phyloP scores from a whole-genome alignment of 1,284 basidiomycete genomes.

The Amylostereum chailletii region DNA sequence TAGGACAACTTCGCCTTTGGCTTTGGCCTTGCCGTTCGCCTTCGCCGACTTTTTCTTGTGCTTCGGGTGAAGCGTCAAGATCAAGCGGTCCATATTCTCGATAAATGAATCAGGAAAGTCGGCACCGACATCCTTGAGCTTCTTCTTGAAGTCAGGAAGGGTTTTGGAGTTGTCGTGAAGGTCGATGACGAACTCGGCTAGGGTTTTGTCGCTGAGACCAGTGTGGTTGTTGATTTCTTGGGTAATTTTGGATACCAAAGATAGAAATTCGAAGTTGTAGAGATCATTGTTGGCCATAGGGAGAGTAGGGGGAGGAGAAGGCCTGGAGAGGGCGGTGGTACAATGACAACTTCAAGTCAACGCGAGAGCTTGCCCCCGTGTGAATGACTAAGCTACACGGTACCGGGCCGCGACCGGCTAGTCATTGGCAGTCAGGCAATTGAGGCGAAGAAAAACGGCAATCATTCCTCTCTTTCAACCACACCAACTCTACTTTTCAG shows the following conservation, averaged over 20 bases:
- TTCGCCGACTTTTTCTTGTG: constrained; percentile 72
- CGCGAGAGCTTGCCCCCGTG: too few species aligned
- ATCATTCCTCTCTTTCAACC: too few species aligned
- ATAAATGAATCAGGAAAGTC: constrained; percentile 87
- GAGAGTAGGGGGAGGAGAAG: constrained; percentile 5
- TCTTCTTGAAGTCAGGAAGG: constrained; percentile 72
- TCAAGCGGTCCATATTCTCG: constrained; percentile 89
- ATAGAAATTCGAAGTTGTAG: constrained; percentile 86
- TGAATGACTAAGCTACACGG: too few species aligned
- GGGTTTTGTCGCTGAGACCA: constrained; percentile 80
- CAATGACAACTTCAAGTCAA: too few species aligned
- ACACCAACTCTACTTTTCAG: too few species aligned
- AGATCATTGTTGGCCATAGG: constrained; percentile 68
- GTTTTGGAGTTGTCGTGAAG: constrained; percentile 83
- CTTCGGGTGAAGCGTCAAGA: constrained; percentile 92
- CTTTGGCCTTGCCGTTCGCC: constrained; percentile 22
- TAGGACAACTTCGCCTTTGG: constrained; percentile 23
- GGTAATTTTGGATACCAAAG: constrained; percentile 81
- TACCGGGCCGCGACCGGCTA: too few species aligned
- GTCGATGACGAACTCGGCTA: constrained; percentile 92
- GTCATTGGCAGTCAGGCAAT: too few species aligned
- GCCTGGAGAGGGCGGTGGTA: too few species aligned
- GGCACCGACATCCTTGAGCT: constrained; percentile 76
- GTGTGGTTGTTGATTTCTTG: constrained; percentile 87
- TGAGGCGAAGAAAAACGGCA: too few species aligned